Evolutionary conservation across 2,329 filamentous ascomycete genomes (phyloP), one percentile per base, ranked within the genome.

Genomic region (Fusarium globosum): DNA sequence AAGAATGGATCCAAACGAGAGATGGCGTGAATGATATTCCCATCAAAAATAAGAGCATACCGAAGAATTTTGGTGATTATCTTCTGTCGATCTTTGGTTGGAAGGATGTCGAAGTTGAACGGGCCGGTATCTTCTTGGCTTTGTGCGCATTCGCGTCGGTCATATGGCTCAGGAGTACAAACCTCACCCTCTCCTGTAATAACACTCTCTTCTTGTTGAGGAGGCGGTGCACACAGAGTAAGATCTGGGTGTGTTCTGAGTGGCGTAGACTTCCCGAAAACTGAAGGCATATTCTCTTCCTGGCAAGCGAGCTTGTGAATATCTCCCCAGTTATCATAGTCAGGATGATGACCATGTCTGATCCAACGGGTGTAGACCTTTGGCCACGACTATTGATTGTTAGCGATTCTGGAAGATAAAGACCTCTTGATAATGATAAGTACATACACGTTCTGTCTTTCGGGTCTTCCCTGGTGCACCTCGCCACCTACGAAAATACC

Each of bases 1-100:
- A 76, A 63, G 11, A 69, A 75, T 0, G 79, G 80, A 38, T 88
- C 86, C 0, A 88, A 77, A 0, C 86, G 80, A 2, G 85, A 86
- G 4, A 88, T 76, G 28, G 80, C 83, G 61, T 88, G 86, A 7
- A 88, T 79, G 35, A 0, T 73, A 30, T 30, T 30, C 11, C 4
- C 77, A 0, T 76, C 39, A 51, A 82, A 84, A n/a, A 82, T 77
- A 2, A 87, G 77, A 5, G 79, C n/a, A 1, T 77, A n/a, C 11
- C 68, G 72, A 18, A 87, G 80, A 15, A 88, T 85, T 5, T 68
- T 68, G 7, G 77, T 84, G 80, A 2, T 84, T 0, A 18, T 33
- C 2, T 4, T 1, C 13, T 4, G 12, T 35, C 48, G 20, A 12
- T 51, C 28, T 0, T 74, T 11, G 0, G 41, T 14, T 0, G 81